Base-by-base conservation (phyloP, 495 filamentous ascomycete species). In the Lophiostoma macrostomum region DNA sequence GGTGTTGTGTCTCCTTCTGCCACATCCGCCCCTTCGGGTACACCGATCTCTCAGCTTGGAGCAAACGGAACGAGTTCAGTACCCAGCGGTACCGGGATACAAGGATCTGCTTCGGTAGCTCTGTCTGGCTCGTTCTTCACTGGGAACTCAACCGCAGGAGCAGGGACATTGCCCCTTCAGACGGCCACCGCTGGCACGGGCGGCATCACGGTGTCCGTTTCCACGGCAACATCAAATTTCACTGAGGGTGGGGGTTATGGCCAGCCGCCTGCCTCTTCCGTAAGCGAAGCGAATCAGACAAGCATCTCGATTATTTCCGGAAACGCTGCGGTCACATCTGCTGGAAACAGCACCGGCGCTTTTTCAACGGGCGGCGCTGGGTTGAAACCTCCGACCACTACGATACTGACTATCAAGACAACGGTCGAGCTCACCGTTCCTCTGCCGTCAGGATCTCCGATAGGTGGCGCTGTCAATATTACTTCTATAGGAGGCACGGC, bases 111-210 rank as follows among this genome's bases (percentile, higher is more conserved):
- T 19, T 5, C 27, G 7, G 8, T 35, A 11, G 38, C 4, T 38
- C 12, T 37, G 20, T 42, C 24, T 8, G 44, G 48, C 18, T 19
- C 31, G n/a, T n/a, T 41, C 7, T 19, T 20, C 27, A 48, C 34
- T 12, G 23, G 19, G 18, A 53, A 48, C 27, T 48, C 48, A 6
- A 60, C 56, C 16, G 42, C 18, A 20, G 42, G 28, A 10, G 2
- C 4, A 4, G 39, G 48, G 4, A 31, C 27, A 40, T n/a, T 10
- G 20, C 18, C n/a, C n/a, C 1, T 14, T 8, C 32, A 32, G 13
- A 27, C 46, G 18, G 10, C 12, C 6, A n/a, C 46, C 19, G 39
- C 4, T 16, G 38, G 50, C 14, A 13, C 25, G 6, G 1, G 44
- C 18, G 27, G 28, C 30, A 10, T 25, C 24, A 16, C 38, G 4